Base-by-base conservation (phyloP, 371 early-diverging fungal species). In the Basidiobolus meristosporus region DNA sequence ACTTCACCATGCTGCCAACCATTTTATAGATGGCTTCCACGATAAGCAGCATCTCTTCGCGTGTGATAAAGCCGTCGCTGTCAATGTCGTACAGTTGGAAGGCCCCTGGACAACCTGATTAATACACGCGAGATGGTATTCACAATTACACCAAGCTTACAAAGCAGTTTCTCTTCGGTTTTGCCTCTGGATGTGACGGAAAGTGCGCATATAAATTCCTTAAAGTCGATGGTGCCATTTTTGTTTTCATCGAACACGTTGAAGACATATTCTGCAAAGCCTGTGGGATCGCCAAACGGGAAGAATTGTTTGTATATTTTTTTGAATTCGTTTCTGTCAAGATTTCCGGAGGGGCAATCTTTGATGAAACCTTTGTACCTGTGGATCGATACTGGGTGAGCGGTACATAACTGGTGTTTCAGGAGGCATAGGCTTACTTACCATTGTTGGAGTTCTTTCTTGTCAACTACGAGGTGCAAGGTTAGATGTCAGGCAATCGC, bases 241-340 rank as follows among this genome's bases (percentile, higher is more conserved):
- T 77, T 73, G 54, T 91, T 81, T 29, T 63, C 59, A 49, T 91
- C 92, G 62, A 91, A 90, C 31, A 89, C 76, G 37, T 78, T 66
- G 47, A 90, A 90, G 1, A 84, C 86, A 57, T 83, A 77, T 47
- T 88, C 84, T 14, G 92, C 86, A 59, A 90, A 96, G 21, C 66
- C 62, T 38, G 81, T 69, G 3, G 92, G 70, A 56, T 96, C 91
- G 21, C 93, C 93, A 54, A 96, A 93, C 7, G 96, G 92, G 50
- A 92, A 96, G 63, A 88, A 93, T 50, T 83, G 83, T 57, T 92
- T 87, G 63, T 91, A 96, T 31, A 93, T 88, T 46, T 81, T 78
- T 57, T 77, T 78, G 48, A 96, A 92, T 45, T 87, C 87, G 10
- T 71, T 59, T 52, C 74, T 69, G 60, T 82, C 77, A 26, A 96